Base-by-base conservation (phyloP, 2,329 filamentous ascomycete species). In the Paramyrothecium roridum region DNA sequence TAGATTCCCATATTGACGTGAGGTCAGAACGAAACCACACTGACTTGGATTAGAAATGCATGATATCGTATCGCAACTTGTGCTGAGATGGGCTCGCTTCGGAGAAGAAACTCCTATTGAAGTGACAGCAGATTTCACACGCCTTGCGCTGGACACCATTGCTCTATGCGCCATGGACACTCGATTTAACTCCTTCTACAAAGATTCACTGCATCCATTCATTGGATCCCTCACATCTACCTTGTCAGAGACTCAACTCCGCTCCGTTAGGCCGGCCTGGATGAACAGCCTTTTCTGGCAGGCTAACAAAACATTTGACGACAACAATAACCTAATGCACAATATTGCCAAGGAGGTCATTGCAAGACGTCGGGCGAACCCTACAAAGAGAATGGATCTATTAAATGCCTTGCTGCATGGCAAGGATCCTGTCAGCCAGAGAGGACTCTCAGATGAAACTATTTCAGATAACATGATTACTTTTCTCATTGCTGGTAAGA, bases 121-220 rank as follows among this genome's bases (percentile, higher is more conserved):
- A 47, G 82, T 83, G 0, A 79, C 82, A 0, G 84, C 88, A n/a
- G 86, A 90, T 67, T 89, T 90, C 59, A 90, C 88, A 3, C 80
- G 88, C n/a, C 73, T 91, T 30, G 85, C 88, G 0, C 78, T 92
- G 3, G 89, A 92, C 65, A 88, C 87, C 0, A 79, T 92, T 10
- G 86, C 86, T 1, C 77, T 92, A 3, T 88, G 87, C 67, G 76
- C 84, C n/a, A 88, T 90, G 84, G 82, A 82, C 40, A 87, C 80
- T 56, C 84, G 88, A n/a, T 91, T 91, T 77, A 91, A 91, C 70
- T 87, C 83, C 1, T 91, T 87, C 70, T 92, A 91, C 65, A 77
- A 78, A 30, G 81, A 89, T 16, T 76, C 84, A 10, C 73, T 88
- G 67, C 89, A 92, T 60, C 87, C 88, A 0, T 91, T 92, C 61